Base-by-base conservation (phyloP, 2,329 filamentous ascomycete genomes). In the Epichloe typhina region DNA sequence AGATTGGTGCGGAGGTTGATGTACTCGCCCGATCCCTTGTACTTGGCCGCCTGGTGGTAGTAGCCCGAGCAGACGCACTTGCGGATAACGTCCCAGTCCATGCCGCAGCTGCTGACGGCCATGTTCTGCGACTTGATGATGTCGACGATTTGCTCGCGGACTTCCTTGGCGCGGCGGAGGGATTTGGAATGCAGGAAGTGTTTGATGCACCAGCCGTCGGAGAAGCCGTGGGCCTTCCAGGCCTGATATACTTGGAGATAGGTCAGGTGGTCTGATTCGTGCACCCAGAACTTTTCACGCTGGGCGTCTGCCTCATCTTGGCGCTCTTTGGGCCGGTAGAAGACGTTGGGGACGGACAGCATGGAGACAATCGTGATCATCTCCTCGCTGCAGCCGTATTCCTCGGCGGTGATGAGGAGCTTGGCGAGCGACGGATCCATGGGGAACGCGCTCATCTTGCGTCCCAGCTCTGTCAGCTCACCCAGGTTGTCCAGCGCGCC, bases 311-410 rank as follows among this genome's bases (percentile, higher is more conserved):
- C 93, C 70, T 98, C 93, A 63, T 98, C 93, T 61, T 95, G 86
- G 1, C 93, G 84, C 67, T 98, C 94, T 64, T 95, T 96, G 3
- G 93, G 93, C 6, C 94, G 82, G 70, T 96, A 97, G 69, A 97
- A 98, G 31, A 97, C 93, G 55, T 84, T 94, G 9, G 93, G 93
- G 0, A 98, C 93, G 1, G 88, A 95, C 8, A 98, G 78, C 93
- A 98, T 97, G 23, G 89, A 91, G 21, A 98, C 93, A 46, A 98
- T 97, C 0, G 90, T 97, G 21, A 96, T 79, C 86, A 98, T 96
- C 68, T 98, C 93, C 69, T 97, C 91, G 66, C 85, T 93, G 69
- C 93, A 98, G 44, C 81, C 85, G 64, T 96, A 96, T 55, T 90
- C 83, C 50, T 86, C 85, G 0, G 89, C 84, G 44, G 86, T 95